Evolutionary conservation across 2,329 filamentous ascomycete genomes (phyloP).

Genomic region (Clonostachys rosea): DNA sequence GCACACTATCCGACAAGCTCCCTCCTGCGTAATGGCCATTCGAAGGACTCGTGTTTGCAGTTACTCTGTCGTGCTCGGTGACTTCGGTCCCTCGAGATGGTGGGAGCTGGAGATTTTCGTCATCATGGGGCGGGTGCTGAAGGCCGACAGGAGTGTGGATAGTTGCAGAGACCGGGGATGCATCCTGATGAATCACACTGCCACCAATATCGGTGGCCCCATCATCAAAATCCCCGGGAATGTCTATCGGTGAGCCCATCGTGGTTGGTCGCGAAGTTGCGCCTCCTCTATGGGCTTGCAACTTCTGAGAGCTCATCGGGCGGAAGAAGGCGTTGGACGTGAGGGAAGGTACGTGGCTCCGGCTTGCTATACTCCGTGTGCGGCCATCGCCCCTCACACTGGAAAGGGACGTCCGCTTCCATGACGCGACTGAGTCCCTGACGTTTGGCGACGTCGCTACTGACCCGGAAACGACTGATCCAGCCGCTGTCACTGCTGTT

Average conservation of each 20-base stretch:
- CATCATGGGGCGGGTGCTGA: conserved; percentile 22
- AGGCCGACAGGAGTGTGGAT: conserved; percentile 41
- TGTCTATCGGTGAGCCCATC: conserved; percentile 24
- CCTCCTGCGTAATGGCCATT: conserved; percentile 48
- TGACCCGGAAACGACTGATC: not conserved
- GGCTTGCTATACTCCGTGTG: conserved; percentile 47
- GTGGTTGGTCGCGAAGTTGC: conserved; percentile 37
- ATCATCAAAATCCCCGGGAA: conserved; percentile 25
- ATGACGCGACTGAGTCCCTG: not conserved
- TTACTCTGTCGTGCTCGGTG: conserved; percentile 71
- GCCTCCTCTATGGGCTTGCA: conserved; percentile 80
- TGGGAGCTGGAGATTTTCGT: conserved; percentile 53
- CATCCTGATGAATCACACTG: conserved; percentile 11
- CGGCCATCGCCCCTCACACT: conserved; percentile 7
- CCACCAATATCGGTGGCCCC: conserved; percentile 38
- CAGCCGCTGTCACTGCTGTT: conserved; percentile 15
- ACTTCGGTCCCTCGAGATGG: conserved; percentile 76
- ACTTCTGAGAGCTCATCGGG: conserved; percentile 92
- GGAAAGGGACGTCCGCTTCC: conserved; percentile 45
- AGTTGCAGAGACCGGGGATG: conserved; percentile 47
- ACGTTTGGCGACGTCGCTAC: conserved; percentile 1
- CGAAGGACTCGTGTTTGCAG: conserved; percentile 70
- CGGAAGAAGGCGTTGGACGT: conserved; percentile 90
- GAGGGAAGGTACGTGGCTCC: conserved; percentile 85
- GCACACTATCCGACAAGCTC: conserved; percentile 72